Conservation (phyloP, 345 rosid species). For the Lumnitzera racemosa region DNA sequence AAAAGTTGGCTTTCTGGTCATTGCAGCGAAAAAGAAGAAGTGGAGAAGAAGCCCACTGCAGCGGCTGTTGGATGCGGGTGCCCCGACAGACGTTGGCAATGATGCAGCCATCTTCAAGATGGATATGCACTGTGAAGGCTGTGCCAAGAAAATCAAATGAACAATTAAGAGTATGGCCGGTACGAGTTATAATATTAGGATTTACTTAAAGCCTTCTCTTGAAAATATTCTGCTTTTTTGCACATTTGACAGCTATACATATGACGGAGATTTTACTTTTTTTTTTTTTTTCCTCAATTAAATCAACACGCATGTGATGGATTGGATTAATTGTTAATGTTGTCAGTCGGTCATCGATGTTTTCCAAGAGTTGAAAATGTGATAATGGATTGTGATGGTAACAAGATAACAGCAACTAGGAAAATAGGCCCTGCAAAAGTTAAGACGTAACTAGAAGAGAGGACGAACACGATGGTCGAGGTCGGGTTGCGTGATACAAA, state of each 20-base stretch:
- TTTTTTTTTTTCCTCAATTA: no score
- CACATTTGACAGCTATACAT: not conserved
- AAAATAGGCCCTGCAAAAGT: conserved; percentile 59
- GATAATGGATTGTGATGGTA: conserved; percentile 35
- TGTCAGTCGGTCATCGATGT: no score
- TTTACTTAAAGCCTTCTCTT: no score
- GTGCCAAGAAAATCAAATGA: conserved; percentile 41
- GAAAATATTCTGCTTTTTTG: no score
- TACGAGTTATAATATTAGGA: conserved; percentile 9
- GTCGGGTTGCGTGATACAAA: not conserved
- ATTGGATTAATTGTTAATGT: not conserved
- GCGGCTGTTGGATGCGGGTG: conserved; percentile 1
- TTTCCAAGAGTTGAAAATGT: conserved; percentile 64
- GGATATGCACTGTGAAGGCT: conserved; percentile 43
- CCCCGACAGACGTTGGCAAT: conserved; percentile 15
- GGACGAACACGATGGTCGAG: conserved; percentile 30
- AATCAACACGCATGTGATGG: conserved; percentile 4
- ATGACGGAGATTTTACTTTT: not conserved
- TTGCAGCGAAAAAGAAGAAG: conserved; percentile 8
- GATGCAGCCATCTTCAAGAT: conserved; percentile 21
- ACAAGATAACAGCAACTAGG: conserved; percentile 66
- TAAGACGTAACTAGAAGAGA: conserved; percentile 21
- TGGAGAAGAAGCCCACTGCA: conserved; percentile 8
- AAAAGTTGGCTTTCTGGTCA: not conserved
- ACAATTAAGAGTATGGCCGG: conserved; percentile 38